Conservation (phyloP, 163 green algal genomes). For the Scenedesmus sp. region DNA sequence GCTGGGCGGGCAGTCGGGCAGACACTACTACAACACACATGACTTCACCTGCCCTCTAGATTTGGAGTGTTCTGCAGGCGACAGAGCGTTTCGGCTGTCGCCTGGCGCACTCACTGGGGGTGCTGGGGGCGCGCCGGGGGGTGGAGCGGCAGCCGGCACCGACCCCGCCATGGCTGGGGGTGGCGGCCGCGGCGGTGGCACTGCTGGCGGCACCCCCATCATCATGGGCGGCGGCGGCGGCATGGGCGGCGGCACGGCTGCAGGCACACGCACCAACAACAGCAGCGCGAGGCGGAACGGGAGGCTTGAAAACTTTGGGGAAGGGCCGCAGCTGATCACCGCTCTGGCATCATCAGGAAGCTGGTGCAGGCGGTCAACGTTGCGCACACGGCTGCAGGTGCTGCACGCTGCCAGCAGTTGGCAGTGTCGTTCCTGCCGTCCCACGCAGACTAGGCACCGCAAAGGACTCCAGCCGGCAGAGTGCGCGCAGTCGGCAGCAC, state of each 20-base stretch:
- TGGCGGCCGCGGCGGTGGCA: neutral
- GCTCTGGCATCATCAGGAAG: too few relatives aligned
- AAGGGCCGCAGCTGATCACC: neutral
- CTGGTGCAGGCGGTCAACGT: neutral
- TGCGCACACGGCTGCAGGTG: neutral
- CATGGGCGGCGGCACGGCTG: constrained; percentile 19
- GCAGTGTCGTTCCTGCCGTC: too few relatives aligned
- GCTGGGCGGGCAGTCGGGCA: too few relatives aligned
- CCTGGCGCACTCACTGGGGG: neutral
- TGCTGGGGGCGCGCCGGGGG: constrained; percentile 1
- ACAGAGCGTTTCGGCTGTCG: too few relatives aligned
- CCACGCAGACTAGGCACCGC: neutral
- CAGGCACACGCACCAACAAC: neutral
- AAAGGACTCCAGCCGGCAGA: neutral
- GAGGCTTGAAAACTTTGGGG: neutral
- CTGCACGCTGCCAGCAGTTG: neutral
- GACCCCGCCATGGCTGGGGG: neutral
- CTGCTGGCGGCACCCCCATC: neutral
- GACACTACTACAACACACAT: neutral
- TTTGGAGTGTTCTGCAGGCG: too few relatives aligned
- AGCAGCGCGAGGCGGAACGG: too few relatives aligned
- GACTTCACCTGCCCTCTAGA: too few relatives aligned
- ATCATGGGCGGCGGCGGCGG: neutral
- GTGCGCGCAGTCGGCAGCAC: neutral
- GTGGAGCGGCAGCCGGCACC: constrained; percentile 2